Conservation (phyloP, 192 early-diverging fungal genomes). For the Mortierella hygrophila region DNA sequence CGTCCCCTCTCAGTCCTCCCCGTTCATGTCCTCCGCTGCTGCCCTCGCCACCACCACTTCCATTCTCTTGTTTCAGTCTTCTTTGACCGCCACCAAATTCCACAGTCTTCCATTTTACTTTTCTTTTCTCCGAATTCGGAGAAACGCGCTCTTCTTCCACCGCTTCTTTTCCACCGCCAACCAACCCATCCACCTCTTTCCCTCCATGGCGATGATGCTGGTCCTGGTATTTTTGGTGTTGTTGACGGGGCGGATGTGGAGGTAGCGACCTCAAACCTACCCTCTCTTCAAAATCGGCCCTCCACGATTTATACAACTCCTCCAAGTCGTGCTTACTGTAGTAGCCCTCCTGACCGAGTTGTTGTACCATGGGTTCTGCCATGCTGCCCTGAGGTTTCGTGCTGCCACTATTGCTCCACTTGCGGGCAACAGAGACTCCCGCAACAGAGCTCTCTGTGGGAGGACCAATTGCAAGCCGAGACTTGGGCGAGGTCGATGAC, state of each 20-base stretch:
- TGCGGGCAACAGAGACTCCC: not conserved
- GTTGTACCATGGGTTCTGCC: not conserved
- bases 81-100: not conserved
- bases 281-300: not conserved
- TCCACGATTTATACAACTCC: slow-evolving; percentile 6
- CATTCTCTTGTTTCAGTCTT: not conserved
- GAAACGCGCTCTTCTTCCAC: not conserved
- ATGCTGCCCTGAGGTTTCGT: not conserved
- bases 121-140: not conserved
- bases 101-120: not conserved
- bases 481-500: not conserved
- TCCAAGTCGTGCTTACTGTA: slow-evolving; percentile 24
- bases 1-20: not conserved
- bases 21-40: not conserved
- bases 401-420: not conserved
- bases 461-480: not conserved
- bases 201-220: not conserved
- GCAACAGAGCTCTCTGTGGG: not conserved
- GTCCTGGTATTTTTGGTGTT: not conserved
- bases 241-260: not conserved
- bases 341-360: slow-evolving; percentile 33
- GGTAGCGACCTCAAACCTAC: not conserved
- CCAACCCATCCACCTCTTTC: not conserved
- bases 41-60: not conserved
- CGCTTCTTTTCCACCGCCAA: not conserved